Percentiles rank a stretch among this genome's conserved stretches.
Evolutionary conservation across 495 filamentous ascomycete species (phyloP).

Genomic region (Penicillium desertorum): DNA sequence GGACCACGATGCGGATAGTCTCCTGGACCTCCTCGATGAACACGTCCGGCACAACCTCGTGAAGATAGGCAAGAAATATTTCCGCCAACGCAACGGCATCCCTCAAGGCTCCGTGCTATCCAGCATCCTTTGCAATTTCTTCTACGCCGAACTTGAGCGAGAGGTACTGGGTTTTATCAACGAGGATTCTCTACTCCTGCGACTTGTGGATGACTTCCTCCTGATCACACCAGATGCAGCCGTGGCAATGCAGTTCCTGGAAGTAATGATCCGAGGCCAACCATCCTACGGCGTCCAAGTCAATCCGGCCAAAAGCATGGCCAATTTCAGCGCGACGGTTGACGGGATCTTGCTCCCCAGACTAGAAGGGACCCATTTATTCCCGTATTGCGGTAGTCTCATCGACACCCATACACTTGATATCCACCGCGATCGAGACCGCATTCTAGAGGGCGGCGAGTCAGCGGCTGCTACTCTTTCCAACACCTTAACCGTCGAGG

Average conservation of each 20-base stretch:
- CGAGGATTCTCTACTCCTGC: constrained; percentile 64
- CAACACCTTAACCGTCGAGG: constrained; percentile 77
- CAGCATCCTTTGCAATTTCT: constrained; percentile 84
- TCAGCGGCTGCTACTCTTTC: constrained; percentile 36
- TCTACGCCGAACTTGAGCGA: constrained; percentile 83
- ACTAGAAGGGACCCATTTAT: constrained; percentile 48
- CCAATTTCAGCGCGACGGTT: constrained; percentile 73
- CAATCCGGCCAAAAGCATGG: constrained; percentile 75
- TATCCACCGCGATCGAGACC: constrained; percentile 60
- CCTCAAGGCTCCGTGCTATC: constrained; percentile 91
- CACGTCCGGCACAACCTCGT: constrained; percentile 83
- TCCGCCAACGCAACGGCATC: constrained; percentile 83
- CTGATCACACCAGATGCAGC: constrained; percentile 69
- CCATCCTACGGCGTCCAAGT: constrained; percentile 78
- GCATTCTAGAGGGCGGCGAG: constrained; percentile 47
- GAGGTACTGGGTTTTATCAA: constrained; percentile 65
- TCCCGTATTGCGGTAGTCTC: constrained; percentile 84
- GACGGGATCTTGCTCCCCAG: constrained; percentile 54
- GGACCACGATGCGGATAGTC: constrained; percentile 50
- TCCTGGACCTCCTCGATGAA: constrained; percentile 70
- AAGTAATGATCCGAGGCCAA: constrained; percentile 75
- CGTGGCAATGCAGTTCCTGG: constrained; percentile 68
- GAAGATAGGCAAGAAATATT: constrained; percentile 86
- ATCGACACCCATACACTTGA: constrained; percentile 79
- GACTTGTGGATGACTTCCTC: constrained; percentile 90